Evolutionary conservation across 2,329 filamentous ascomycete species (phyloP), one percentile per base, ranked within the genome.

Genomic region (Orbilia brochopaga): DNA sequence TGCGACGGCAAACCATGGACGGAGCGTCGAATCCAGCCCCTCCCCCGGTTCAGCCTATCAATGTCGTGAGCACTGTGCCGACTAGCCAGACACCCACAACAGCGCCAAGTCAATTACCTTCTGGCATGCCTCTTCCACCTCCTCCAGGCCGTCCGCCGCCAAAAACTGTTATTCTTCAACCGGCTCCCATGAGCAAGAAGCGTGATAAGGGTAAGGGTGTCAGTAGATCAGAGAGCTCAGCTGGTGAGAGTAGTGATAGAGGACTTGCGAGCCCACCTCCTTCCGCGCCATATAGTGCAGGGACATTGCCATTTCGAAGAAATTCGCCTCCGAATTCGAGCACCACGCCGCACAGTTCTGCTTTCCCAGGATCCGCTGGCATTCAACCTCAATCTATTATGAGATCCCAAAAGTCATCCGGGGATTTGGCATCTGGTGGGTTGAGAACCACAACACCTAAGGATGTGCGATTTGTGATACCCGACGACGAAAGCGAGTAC

Each of bases 381-480:
- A 72, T 67, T 27, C 62, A 66, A 7, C 69, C 69, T 10, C 69
- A 73, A 21, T 73, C 69, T n/a, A 73, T 73, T 50, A 66, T 73
- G 69, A 57, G 69, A 51, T 66, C 69, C 15, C 69, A 73, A 44
- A 73, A 73, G 58, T 73, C 69, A 21, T 67, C 69, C n/a, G 69
- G 69, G n/a, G 69, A 73, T 50, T 46, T 73, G 6, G 69, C 69
- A 15, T 73, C 69, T 23, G 69, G 61, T n/a, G 69, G 61, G 21
- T 53, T 73, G 6, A 66, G 62, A 23, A 66, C 69, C 15, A 73
- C 69, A 35, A 73, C 69, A 17, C 69, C 69, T 10, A 73, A 73
- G 19, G 69, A 73, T 27, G 69, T 73, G 32, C 48, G 69, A 62
- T 73, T 73, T 32, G 62, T 73, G 44, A 73, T 73, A 61, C 69